Conservation (phyloP, 73 alveolate species). For the Paraurostyla sp. region DNA sequence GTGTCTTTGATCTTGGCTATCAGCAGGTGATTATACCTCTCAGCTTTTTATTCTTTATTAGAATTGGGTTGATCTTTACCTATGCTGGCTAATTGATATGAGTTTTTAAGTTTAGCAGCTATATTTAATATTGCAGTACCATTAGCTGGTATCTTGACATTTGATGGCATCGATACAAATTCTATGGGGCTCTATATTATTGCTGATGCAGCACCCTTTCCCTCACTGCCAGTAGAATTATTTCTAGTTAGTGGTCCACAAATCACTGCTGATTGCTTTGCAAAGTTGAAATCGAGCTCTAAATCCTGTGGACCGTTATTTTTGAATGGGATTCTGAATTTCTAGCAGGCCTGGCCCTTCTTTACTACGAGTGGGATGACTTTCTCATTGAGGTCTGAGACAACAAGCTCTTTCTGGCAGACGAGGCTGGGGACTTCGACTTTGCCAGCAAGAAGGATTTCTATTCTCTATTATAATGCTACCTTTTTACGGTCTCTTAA, state of each 20-base stretch:
- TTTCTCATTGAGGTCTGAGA: background rate
- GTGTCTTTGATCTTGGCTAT: conserved; percentile 61
- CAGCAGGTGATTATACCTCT: conserved; percentile 51
- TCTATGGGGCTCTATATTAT: conserved; percentile 35
- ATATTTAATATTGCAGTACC: conserved; percentile 63
- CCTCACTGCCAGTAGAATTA: conserved; percentile 5
- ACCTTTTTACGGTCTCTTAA: conserved; percentile 61
- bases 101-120: conserved; percentile 64
- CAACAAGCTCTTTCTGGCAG: conserved; percentile 57
- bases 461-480: conserved; percentile 11
- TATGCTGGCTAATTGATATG: conserved; percentile 37
- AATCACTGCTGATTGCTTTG: conserved; percentile 35
- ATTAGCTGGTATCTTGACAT: conserved; percentile 62
- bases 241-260: conserved; percentile 22
- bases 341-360: conserved; percentile 48
- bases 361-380: conserved; percentile 61
- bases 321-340: conserved; percentile 71
- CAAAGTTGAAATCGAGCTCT: conserved; percentile 66
- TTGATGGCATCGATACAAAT: conserved; percentile 9
- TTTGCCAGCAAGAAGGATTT: conserved; percentile 51
- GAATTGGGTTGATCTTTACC: background rate
- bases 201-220: background rate
- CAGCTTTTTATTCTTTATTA: background rate
- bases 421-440: conserved; percentile 43
- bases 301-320: conserved; percentile 64